These are phyloP conservation scores for Wickerhamomyces chaumierensis DNA, from an alignment of 805 yeast genomes.

Conservation along the genomic window DNA sequence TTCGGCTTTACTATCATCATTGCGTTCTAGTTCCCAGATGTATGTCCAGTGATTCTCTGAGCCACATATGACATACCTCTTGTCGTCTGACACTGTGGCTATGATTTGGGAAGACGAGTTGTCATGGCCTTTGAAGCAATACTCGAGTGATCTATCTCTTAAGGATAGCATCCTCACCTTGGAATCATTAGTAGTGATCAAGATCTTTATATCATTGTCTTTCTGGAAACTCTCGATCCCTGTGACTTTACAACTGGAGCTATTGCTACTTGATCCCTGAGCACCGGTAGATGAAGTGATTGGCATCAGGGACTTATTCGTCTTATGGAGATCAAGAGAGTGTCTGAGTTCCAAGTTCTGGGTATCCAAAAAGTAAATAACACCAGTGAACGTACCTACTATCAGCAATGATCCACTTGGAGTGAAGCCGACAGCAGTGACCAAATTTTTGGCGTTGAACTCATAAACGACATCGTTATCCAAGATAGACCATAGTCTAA, in stretches of 20 bases:
- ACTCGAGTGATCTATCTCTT: slow-evolving; percentile 40
- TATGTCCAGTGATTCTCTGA: slow-evolving; percentile 86
- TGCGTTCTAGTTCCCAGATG: slow-evolving; percentile 50
- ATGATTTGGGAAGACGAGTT: slow-evolving; percentile 63
- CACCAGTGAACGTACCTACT: slow-evolving; percentile 76
- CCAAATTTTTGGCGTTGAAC: slow-evolving; percentile 49
- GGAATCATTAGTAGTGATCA: slow-evolving; percentile 78
- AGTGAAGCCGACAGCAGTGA: slow-evolving; percentile 67
- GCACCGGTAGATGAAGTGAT: slow-evolving; percentile 23
- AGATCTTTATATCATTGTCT: slow-evolving; percentile 26
- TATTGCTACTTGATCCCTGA: neutral
- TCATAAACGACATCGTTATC: slow-evolving; percentile 56
- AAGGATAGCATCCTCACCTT: slow-evolving; percentile 57
- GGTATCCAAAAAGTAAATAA: slow-evolving; percentile 48
- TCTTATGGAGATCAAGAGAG: slow-evolving; percentile 34
- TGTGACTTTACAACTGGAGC: slow-evolving; percentile 41
- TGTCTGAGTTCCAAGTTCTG: slow-evolving; percentile 41
- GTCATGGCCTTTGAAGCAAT: slow-evolving; percentile 61
- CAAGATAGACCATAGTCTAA: slow-evolving; percentile 77
- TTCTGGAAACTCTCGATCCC: slow-evolving; percentile 49
- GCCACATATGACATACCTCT: slow-evolving; percentile 54
- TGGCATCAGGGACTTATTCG: slow-evolving; percentile 1
- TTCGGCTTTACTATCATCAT: slow-evolving; percentile 1
- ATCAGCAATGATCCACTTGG: slow-evolving; percentile 49
- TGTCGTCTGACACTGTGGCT: slow-evolving; percentile 53